Percentiles rank a stretch among this genome's conserved stretches.
These are phyloP conservation scores for Mortierella sp. DNA, from an alignment of 371 early-diverging fungal species.

Conservation along the genomic window DNA sequence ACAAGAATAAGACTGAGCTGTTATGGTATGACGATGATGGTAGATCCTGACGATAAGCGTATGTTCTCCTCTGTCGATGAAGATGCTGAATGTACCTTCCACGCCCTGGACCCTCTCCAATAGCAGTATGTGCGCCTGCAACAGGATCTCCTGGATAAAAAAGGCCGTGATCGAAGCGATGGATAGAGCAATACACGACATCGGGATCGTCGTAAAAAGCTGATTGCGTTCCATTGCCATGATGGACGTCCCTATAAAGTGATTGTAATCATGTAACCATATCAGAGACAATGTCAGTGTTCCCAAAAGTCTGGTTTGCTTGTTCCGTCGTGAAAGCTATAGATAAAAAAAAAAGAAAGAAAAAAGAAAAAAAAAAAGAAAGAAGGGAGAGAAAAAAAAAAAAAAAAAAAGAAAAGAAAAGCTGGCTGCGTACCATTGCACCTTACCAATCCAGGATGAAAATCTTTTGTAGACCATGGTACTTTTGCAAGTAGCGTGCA, in stretches of 20 bases:
- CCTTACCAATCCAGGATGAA: constrained; percentile 89
- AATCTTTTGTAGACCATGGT: constrained; percentile 63
- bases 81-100: constrained; percentile 59
- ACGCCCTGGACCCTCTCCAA: constrained; percentile 70
- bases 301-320: too few relatives aligned
- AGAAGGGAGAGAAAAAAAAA: constrained; percentile 1
- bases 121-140: constrained; percentile 60
- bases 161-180: constrained; percentile 80
- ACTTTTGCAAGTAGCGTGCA: constrained; percentile 63
- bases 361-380: background rate
- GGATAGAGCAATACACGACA: constrained; percentile 87
- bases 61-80: background rate
- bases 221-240: constrained; percentile 94
- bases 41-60: too few relatives aligned
- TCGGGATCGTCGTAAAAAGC: constrained; percentile 79
- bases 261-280: too few relatives aligned
- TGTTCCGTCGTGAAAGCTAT: too few relatives aligned
- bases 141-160: constrained; percentile 81
- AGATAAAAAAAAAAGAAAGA: too few relatives aligned
- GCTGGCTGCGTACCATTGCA: background rate
- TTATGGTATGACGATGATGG: background rate
- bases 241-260: constrained; percentile 85
- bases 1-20: background rate
- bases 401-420: background rate
- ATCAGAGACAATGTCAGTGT: too few relatives aligned